These are phyloP conservation scores for Malassezia pachydermatis DNA, from an alignment of 1,284 basidiomycete species.

Conservation along the genomic window DNA sequence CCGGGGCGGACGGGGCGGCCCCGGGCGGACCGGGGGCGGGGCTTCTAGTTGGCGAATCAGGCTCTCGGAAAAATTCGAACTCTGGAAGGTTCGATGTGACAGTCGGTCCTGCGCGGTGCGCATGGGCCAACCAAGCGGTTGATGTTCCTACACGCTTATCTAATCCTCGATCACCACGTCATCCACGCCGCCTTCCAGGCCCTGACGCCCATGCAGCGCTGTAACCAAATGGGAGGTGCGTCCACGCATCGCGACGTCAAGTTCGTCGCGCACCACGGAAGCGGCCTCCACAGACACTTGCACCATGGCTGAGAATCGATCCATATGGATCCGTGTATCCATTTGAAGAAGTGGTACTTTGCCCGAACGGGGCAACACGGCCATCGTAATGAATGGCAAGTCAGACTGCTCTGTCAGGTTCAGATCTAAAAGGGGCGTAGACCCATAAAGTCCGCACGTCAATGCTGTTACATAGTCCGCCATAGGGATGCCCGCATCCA, in stretches of 20 bases:
- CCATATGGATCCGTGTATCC: slow-evolving; percentile 87
- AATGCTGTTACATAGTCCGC: slow-evolving; percentile 77
- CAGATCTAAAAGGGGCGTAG: slow-evolving; percentile 68
- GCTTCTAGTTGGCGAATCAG: neutral
- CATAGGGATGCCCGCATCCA: slow-evolving; percentile 79
- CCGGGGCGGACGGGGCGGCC: too few relatives aligned
- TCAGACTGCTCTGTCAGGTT: slow-evolving; percentile 80
- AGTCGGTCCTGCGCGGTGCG: neutral
- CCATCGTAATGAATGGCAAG: slow-evolving; percentile 75
- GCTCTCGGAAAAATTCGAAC: neutral
- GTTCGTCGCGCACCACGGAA: slow-evolving; percentile 68
- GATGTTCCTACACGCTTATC: too few relatives aligned
- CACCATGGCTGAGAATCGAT: slow-evolving; percentile 82
- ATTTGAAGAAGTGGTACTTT: slow-evolving; percentile 79
- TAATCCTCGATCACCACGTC: too few relatives aligned
- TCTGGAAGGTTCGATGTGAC: neutral
- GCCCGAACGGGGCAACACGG: slow-evolving; percentile 68
- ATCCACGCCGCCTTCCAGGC: neutral
- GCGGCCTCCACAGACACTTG: slow-evolving; percentile 67
- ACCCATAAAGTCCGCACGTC: slow-evolving; percentile 51
- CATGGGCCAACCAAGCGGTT: neutral
- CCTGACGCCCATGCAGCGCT: too few relatives aligned
- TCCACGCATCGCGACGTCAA: slow-evolving; percentile 63
- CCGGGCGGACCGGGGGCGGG: too few relatives aligned
- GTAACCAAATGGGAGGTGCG: slow-evolving; percentile 61